phyloP scores from a whole-genome alignment of 805 yeast genomes.

The Ogataea degrootiae region DNA sequence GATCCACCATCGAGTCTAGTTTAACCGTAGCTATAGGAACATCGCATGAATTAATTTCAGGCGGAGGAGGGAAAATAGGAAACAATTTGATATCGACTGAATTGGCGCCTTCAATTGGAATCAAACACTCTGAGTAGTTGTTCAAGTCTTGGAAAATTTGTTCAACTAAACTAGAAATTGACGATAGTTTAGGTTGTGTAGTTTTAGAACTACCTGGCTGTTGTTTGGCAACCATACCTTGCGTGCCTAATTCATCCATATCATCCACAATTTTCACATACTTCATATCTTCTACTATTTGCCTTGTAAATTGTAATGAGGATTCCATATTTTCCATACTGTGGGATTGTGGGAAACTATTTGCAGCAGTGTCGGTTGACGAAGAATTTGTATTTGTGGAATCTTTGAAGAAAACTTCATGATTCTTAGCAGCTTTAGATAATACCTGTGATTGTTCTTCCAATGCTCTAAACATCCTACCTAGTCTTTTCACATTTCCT shows the following conservation, averaged over 20 bases:
- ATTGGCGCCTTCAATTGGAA: slow-evolving; percentile 85
- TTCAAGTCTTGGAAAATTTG: slow-evolving; percentile 93
- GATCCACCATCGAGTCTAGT: slow-evolving; percentile 68
- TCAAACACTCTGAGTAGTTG: slow-evolving; percentile 92
- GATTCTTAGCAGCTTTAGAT: slow-evolving; percentile 48
- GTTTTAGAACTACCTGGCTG: slow-evolving; percentile 20
- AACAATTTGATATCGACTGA: slow-evolving; percentile 91
- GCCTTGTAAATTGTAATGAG: slow-evolving; percentile 4
- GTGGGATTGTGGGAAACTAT: background rate
- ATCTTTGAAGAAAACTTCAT: slow-evolving; percentile 37
- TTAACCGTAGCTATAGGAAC: slow-evolving; percentile 91
- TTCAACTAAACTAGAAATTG: slow-evolving; percentile 73
- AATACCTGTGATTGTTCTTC: slow-evolving; percentile 84
- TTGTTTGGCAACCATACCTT: slow-evolving; percentile 17
- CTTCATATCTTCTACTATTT: slow-evolving; percentile 17
- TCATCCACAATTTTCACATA: slow-evolving; percentile 30
- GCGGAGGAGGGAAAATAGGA: slow-evolving; percentile 81
- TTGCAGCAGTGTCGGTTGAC: background rate
- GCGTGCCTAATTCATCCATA: slow-evolving; percentile 23
- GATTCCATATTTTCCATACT: slow-evolving; percentile 3
- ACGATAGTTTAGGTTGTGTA: slow-evolving; percentile 28
- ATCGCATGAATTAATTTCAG: slow-evolving; percentile 69
- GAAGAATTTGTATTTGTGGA: background rate
- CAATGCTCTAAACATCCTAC: slow-evolving; percentile 80
- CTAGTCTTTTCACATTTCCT: slow-evolving; percentile 75